Percentiles rank a stretch among this genome's conserved stretches.
Conservation (phyloP, 2,329 filamentous ascomycete genomes). For the Pseudomassariella vexata region DNA sequence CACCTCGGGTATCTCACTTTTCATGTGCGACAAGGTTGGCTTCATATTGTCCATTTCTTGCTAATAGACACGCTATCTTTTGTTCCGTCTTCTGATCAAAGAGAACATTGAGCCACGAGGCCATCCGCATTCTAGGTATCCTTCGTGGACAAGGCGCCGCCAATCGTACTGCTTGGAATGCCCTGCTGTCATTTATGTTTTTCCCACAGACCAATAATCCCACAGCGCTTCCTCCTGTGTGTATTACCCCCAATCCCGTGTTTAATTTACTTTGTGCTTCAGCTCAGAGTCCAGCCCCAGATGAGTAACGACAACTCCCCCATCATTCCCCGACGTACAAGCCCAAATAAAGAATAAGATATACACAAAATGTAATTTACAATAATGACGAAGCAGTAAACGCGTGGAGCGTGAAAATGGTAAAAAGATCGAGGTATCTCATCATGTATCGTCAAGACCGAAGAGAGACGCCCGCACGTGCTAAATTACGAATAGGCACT, state of each 20-base stretch:
- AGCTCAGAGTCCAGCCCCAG: slow-evolving; percentile 8
- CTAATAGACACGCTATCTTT: too few species aligned
- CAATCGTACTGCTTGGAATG: neutral
- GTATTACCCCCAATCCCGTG: neutral
- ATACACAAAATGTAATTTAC: slow-evolving; percentile 5
- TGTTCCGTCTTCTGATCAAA: neutral
- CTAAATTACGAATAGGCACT: neutral
- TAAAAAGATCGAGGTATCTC: too few species aligned
- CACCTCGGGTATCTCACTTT: too few species aligned
- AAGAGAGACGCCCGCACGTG: neutral
- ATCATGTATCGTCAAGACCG: slow-evolving; percentile 3
- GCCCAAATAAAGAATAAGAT: slow-evolving; percentile 1
- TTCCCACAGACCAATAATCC: neutral
- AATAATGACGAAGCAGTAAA: slow-evolving; percentile 5
- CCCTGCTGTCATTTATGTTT: neutral
- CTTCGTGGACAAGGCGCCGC: slow-evolving; percentile 1
- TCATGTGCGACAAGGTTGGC: too few species aligned
- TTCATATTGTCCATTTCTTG: too few species aligned
- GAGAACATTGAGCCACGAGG: slow-evolving; percentile 1
- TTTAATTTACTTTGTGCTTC: slow-evolving; percentile 4
- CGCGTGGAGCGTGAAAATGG: slow-evolving; percentile 1
- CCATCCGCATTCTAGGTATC: slow-evolving; percentile 3
- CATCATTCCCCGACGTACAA: neutral
- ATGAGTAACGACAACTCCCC: neutral
- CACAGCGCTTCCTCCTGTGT: neutral